phyloP scores from a whole-genome alignment of 2,329 filamentous ascomycete genomes.

The Cadophora sp. region DNA sequence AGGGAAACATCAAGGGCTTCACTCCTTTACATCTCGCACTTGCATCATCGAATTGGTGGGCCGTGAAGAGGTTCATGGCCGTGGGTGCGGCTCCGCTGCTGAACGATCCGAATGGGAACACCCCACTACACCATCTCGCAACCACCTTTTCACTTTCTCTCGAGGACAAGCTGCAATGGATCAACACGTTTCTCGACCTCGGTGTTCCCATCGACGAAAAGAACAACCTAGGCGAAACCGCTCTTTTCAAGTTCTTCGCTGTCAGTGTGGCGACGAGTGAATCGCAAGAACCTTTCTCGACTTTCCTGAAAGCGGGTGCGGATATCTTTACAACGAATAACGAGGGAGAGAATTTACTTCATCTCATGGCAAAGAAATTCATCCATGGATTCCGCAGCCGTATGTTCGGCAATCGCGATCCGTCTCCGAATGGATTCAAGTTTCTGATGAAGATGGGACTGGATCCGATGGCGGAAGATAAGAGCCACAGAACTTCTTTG shows the following conservation, averaged over 20 bases:
- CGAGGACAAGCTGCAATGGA: neutral
- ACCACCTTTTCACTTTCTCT: neutral
- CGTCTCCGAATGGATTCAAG: slow-evolving; percentile 22
- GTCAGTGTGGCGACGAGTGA: neutral
- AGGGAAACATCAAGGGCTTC: slow-evolving; percentile 17
- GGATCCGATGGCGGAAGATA: slow-evolving; percentile 30
- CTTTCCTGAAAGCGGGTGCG: slow-evolving; percentile 23
- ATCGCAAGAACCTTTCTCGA: neutral
- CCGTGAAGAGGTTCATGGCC: slow-evolving; percentile 13
- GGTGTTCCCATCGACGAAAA: slow-evolving; percentile 33
- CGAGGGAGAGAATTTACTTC: slow-evolving; percentile 27
- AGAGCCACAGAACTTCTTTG: slow-evolving; percentile 26
- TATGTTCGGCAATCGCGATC: neutral
- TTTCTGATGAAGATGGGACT: slow-evolving; percentile 31
- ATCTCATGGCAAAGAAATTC: slow-evolving; percentile 25
- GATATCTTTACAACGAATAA: slow-evolving; percentile 28
- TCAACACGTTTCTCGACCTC: slow-evolving; percentile 28
- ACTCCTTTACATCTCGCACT: slow-evolving; percentile 24
- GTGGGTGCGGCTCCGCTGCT: slow-evolving; percentile 15
- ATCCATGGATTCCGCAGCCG: neutral
- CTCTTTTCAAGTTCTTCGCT: slow-evolving; percentile 27
- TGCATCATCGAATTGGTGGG: slow-evolving; percentile 27
- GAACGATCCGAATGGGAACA: slow-evolving; percentile 16
- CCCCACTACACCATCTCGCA: slow-evolving; percentile 22
- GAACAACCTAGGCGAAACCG: slow-evolving; percentile 29